Evolutionary conservation across 2,329 filamentous ascomycete species (phyloP).

Genomic region (Dactylonectria estremocensis): DNA sequence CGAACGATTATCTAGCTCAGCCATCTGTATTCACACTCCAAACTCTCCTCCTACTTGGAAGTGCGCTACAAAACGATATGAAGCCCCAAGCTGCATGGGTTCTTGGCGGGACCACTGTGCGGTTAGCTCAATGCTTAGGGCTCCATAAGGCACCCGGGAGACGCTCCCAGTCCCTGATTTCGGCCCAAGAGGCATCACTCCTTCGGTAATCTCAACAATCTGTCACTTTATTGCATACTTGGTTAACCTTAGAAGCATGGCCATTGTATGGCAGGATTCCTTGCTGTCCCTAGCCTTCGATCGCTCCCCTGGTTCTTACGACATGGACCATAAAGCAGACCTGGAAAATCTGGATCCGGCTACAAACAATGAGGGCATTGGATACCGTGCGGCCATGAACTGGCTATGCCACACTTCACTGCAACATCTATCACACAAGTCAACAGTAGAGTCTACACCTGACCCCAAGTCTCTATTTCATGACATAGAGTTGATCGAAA

Average conservation of each 20-base stretch:
- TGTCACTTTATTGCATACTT: not conserved
- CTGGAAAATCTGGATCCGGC: not conserved
- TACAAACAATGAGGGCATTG: not conserved
- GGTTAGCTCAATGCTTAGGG: slow-evolving; percentile 34
- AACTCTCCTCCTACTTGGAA: slow-evolving; percentile 38
- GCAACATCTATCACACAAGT: slow-evolving; percentile 7
- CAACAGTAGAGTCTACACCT: not conserved
- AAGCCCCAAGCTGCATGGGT: slow-evolving; percentile 41
- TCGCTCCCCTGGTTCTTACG: slow-evolving; percentile 30
- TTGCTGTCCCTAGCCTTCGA: slow-evolving; percentile 40
- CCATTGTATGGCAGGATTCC: slow-evolving; percentile 40
- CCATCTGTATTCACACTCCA: slow-evolving; percentile 34
- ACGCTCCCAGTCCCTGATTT: not conserved
- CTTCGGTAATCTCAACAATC: slow-evolving; percentile 17
- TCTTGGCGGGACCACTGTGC: slow-evolving; percentile 35
- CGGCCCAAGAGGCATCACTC: slow-evolving; percentile 17
- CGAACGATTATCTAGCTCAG: slow-evolving; percentile 31
- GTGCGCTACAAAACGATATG: slow-evolving; percentile 40
- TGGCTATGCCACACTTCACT: slow-evolving; percentile 35
- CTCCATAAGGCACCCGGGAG: slow-evolving; percentile 28
- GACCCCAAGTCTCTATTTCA: slow-evolving; percentile 1
- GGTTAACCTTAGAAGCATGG: slow-evolving; percentile 25
- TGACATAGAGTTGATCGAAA: slow-evolving; percentile 19
- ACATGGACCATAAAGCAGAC: slow-evolving; percentile 33
- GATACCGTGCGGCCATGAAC: slow-evolving; percentile 37